phyloP scores from a whole-genome alignment of 2,329 filamentous ascomycete species.

The Cercospora sp. region DNA sequence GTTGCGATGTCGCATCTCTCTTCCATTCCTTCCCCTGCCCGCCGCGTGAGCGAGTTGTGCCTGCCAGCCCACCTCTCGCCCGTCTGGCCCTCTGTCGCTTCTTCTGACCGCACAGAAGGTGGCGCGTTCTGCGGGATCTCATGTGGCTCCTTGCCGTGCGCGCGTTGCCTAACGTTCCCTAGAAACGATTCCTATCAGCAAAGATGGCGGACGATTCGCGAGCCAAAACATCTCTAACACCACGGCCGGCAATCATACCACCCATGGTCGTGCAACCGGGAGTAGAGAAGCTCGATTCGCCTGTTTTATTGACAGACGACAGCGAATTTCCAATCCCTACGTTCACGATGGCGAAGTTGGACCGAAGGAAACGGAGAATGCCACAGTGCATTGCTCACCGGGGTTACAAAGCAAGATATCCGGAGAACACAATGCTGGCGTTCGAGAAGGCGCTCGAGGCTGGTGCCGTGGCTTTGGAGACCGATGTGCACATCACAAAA shows the following conservation, averaged over 20 bases:
- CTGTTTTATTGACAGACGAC: constrained; percentile 28
- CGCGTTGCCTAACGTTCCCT: background rate
- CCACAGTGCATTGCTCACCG: constrained; percentile 77
- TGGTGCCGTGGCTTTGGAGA: constrained; percentile 81
- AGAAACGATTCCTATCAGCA: background rate
- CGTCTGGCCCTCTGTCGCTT: background rate
- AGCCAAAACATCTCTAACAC: constrained; percentile 7
- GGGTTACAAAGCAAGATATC: constrained; percentile 73
- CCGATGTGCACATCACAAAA: constrained; percentile 78
- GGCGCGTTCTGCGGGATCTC: background rate
- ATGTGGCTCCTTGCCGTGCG: background rate
- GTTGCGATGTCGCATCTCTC: background rate
- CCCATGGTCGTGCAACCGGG: constrained; percentile 36
- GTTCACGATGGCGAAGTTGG: constrained; percentile 28
- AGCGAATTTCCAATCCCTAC: constrained; percentile 28
- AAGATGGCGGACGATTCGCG: background rate
- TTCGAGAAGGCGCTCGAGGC: constrained; percentile 72
- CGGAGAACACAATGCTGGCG: constrained; percentile 83
- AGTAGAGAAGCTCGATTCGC: constrained; percentile 33
- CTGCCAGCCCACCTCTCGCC: background rate
- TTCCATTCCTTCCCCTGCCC: background rate
- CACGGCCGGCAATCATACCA: constrained; percentile 26
- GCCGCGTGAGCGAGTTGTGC: background rate
- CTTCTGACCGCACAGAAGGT: background rate
- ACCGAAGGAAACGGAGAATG: constrained; percentile 39